Evolutionary conservation across 352 stramenopile species (phyloP), one percentile per base, ranked within the genome.

Genomic region (Phytophthora nicotianae): DNA sequence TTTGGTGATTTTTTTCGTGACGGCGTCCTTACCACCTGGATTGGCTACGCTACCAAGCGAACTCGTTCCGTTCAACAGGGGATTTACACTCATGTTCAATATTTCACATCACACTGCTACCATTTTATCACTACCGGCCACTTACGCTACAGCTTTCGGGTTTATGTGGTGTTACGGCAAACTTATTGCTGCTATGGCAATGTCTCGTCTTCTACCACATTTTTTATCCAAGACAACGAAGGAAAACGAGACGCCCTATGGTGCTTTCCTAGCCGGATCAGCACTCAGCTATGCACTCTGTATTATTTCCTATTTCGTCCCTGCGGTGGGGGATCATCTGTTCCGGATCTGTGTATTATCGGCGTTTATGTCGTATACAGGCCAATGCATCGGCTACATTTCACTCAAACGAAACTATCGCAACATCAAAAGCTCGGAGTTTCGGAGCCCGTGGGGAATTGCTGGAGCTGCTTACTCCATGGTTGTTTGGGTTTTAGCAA

Each of bases 131-230:
- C 19, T 87, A 0, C 75, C 75, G 5, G 77, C 75, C 0, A 82
- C 75, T 0, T 87, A 81, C 46, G 73, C 73, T 6, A 86, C 71
- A 0, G 74, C 60, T 1, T 86, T 76, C 49, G 76, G 74, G 0
- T 86, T 86, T 50, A 81, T 86, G 52, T 83, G 76, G 62, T 80
- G 69, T 26, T 85, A 83, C 53, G 74, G 72, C 0, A 85, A 82
- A 35, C 60, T 87, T 13, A 77, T 87, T 10, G 43, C 65, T 5
- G 63, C 75, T 9, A 84, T 87, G 75, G 77, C 75, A 3, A 69
- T 26, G 21, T 87, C 75, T 1, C 58, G 57, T 2, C 40, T 87
- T n/a, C n/a, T 87, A 1, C 72, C 77, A 0, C 32, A 45, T 3
- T 58, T 72, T 6, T 50, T 87, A 13, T 46, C 64, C 5, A 65